Evolutionary conservation across 768 basidiomycete species (phyloP), one percentile per base, ranked within the genome.

Genomic region (Russula brevipes): DNA sequence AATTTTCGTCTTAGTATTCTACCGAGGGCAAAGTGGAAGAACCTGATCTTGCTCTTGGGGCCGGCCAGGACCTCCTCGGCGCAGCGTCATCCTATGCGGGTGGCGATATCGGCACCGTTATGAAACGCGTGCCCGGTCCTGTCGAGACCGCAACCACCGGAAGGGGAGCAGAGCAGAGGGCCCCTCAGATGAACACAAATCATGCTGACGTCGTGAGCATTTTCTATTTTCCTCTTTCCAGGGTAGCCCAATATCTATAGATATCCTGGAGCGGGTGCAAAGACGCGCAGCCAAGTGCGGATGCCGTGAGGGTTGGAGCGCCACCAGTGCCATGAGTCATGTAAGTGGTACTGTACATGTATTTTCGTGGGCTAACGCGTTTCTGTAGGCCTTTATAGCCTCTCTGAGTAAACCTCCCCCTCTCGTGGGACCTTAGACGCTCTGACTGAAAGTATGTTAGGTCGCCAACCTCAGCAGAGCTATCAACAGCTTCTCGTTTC

Each of bases 11-110:
- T 12, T 59, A 90, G 85, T 98, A 98, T 76, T 93, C 93, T 24
- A 96, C 94, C 7, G 93, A 98, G 76, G 94, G 94, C 54, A 94
- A 91, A 71, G 76, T 98, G 72, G 96, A 98, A 74, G 94, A 97
- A 72, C 94, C 95, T 39, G 94, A 97, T 71, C 76, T 94, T 16
- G 85, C 86, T 11, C 82, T 86, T 9, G 94, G 91, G 71, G 94
- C 95, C 4, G 94, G 94, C 0, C 85, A 91, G 71, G 92, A 91
- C 8, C 77, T 97, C 4, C 73, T 96, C n/a, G 82, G 83, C 30
- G 90, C 92, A 1, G 83, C 90, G 2, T 76, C 80, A 35, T 86
- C 89, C 11, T 96, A 93, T 71, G 78, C 88, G 30, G 81, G 80
- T 11, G 88, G 88, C 38, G 94, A 98, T 71, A 82, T 92, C 71